Evolutionary conservation across 148 eudicot species (phyloP), one percentile per base, ranked within the genome.

Genomic region (Drosera capensis): DNA sequence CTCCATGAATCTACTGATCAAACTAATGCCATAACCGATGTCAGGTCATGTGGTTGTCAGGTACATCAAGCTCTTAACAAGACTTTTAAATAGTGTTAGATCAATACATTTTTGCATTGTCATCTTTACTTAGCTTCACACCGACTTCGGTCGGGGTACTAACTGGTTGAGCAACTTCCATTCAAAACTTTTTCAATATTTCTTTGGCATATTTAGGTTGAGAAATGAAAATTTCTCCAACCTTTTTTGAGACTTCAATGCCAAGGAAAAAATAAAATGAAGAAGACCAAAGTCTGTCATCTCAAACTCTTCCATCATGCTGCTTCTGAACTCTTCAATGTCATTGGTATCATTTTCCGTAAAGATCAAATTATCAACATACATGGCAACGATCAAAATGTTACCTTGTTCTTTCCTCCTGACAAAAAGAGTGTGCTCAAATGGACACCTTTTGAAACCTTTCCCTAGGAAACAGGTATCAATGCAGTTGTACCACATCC

Each of bases 1-100:
- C 20, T 18, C 46, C 24, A 42, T 42, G 13, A 17, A 42, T 20
- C 46, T 42, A 15, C 46, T 42, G 3, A 42, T 16, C 8, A 42
- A 12, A 12, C 46, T 7, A 7, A 21, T 20, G 23, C n/a, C 1
- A 42, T 17, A n/a, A n/a, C n/a, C n/a, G n/a, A n/a, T n/a, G n/a
- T n/a, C n/a, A n/a, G n/a, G n/a, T n/a, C n/a, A n/a, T n/a, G n/a
- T n/a, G n/a, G n/a, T n/a, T n/a, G n/a, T n/a, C n/a, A n/a, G n/a
- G n/a, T n/a, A n/a, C n/a, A n/a, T n/a, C n/a, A n/a, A n/a, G n/a
- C n/a, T n/a, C n/a, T n/a, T n/a, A n/a, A n/a, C n/a, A n/a, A n/a
- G n/a, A n/a, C n/a, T n/a, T n/a, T n/a, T n/a, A 42, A 21, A 42
- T 42, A 1, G 23, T 42, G 6, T 18, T 11, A 1, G 46, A 11